Evolutionary conservation across 2,329 filamentous ascomycete genomes (phyloP).

Genomic region (Fusarium ambrosium): DNA sequence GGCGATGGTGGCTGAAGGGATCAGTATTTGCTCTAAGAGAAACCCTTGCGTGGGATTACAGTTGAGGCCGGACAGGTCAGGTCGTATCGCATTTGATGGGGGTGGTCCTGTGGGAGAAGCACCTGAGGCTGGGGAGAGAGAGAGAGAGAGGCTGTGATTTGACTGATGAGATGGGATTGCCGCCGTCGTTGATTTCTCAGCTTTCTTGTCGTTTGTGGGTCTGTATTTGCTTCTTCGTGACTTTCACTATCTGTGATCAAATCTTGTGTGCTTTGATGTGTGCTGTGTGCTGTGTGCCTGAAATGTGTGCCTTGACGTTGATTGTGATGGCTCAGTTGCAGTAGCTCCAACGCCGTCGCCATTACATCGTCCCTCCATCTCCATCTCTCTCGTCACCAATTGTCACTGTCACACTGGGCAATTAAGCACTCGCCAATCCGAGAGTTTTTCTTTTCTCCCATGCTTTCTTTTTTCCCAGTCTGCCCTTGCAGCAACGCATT

Average conservation of each 20-base stretch:
- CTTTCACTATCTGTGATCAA: slow-evolving; percentile 11
- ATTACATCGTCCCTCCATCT: background rate
- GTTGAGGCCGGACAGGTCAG: background rate
- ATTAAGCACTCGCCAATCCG: background rate
- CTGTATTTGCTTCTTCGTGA: background rate
- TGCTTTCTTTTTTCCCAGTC: background rate
- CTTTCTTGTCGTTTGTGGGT: background rate
- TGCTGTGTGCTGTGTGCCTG: background rate
- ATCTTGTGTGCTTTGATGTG: slow-evolving; percentile 24
- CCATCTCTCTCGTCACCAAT: slow-evolving; percentile 20
- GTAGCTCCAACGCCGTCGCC: slow-evolving; percentile 26
- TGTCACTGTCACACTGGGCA: slow-evolving; percentile 15
- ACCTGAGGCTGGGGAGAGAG: too few relatives aligned
- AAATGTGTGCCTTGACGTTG: slow-evolving; percentile 14
- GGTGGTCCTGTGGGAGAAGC: background rate
- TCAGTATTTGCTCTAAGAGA: slow-evolving; percentile 13
- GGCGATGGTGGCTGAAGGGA: slow-evolving; percentile 35
- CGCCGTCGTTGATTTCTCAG: background rate
- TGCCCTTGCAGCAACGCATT: slow-evolving; percentile 27
- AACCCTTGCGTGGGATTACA: slow-evolving; percentile 18
- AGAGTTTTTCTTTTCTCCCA: slow-evolving; percentile 4
- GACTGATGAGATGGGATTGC: background rate
- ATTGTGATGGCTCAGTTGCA: slow-evolving; percentile 24
- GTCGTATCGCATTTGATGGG: background rate
- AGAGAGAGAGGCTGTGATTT: background rate